These are phyloP conservation scores for Kodamaea derodonti DNA, from an alignment of 1,139 yeast species.

Conservation along the genomic window DNA sequence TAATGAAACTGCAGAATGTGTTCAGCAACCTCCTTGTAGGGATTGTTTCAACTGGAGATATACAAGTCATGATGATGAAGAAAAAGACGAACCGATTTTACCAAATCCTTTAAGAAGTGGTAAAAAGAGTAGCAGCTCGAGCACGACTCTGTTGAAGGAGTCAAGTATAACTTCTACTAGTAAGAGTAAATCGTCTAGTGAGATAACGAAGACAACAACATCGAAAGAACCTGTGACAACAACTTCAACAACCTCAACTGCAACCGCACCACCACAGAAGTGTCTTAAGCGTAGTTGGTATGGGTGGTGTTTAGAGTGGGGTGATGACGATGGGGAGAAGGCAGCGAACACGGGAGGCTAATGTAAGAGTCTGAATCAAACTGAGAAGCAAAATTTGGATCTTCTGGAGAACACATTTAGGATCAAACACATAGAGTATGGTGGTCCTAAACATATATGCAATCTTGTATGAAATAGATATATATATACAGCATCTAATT, in stretches of 20 bases:
- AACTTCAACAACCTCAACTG: conserved; percentile 8
- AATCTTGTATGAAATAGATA: too few species aligned
- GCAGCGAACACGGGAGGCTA: too few species aligned
- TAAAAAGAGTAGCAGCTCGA: conserved; percentile 4
- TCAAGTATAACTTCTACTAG: conserved; percentile 7
- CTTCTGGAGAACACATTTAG: too few species aligned
- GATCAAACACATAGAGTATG: too few species aligned
- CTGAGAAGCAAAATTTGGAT: too few species aligned
- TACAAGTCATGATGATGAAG: conserved; percentile 49
- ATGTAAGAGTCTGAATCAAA: too few species aligned
- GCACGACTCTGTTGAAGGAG: conserved; percentile 3
- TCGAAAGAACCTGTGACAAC: conserved; percentile 7
- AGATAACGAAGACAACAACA: conserved; percentile 2
- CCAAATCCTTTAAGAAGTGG: conserved; percentile 33
- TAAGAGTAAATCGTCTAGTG: background rate
- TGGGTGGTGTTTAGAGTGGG: conserved; percentile 46
- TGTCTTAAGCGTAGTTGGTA: conserved; percentile 45
- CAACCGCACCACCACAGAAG: conserved; percentile 24
- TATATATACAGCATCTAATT: too few species aligned
- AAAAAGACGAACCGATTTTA: conserved; percentile 34
- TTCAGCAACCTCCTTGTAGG: conserved; percentile 70
- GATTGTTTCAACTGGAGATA: conserved; percentile 94
- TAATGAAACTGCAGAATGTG: conserved; percentile 75
- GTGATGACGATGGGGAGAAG: conserved; percentile 15
- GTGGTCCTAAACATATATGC: too few species aligned